phyloP scores from a whole-genome alignment of 345 rosid species.

The Carallia brachiata region DNA sequence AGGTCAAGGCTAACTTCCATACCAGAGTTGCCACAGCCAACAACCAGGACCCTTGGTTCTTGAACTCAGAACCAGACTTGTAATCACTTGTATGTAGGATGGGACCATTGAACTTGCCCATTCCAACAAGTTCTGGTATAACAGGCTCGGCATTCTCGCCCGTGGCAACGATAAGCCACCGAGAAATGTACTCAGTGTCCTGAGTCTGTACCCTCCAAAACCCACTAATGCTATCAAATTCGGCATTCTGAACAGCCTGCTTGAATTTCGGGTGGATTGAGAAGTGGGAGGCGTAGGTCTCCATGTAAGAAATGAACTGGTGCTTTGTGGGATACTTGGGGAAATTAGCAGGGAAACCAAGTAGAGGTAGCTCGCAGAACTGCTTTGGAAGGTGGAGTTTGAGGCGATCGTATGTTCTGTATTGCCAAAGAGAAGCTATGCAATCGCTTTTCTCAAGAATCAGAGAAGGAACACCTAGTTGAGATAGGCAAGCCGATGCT shows the following conservation, averaged over 20 bases:
- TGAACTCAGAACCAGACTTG: constrained; percentile 52
- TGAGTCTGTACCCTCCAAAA: constrained; percentile 65
- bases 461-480: constrained; percentile 59
- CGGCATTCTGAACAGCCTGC: constrained; percentile 54
- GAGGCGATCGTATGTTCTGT: constrained; percentile 78
- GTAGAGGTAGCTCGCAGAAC: constrained; percentile 74
- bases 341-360: constrained; percentile 59
- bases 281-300: constrained; percentile 68
- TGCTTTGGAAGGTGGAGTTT: constrained; percentile 86
- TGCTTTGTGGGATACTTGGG: constrained; percentile 75
- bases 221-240: constrained; percentile 45
- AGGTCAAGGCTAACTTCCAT: constrained; percentile 66
- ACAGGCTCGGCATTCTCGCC: constrained; percentile 76
- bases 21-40: constrained; percentile 89
- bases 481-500: constrained; percentile 63
- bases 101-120: constrained; percentile 44
- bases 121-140: constrained; percentile 47
- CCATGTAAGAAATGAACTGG: constrained; percentile 71
- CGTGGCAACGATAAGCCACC: constrained; percentile 66
- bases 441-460: constrained; percentile 72
- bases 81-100: constrained; percentile 57
- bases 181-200: constrained; percentile 45
- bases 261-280: constrained; percentile 58
- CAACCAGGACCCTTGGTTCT: constrained; percentile 50
- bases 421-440: constrained; percentile 83